Percentiles rank a stretch among this genome's conserved stretches.
phyloP scores from a whole-genome alignment of 75 land plant species.

The Cupressus sempervirens region DNA sequence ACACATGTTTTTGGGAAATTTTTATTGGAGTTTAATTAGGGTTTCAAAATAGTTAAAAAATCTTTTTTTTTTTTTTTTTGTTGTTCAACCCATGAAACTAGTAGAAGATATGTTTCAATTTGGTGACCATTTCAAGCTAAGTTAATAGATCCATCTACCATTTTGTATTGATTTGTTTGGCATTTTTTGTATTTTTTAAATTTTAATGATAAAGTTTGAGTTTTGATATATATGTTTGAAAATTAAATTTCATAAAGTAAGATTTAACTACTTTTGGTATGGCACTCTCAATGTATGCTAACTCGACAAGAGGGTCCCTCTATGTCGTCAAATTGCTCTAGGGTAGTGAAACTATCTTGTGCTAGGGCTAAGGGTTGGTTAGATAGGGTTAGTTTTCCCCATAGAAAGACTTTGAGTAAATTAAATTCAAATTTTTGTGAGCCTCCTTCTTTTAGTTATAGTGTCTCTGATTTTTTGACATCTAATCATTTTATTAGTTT shows the following conservation, averaged over 20 bases:
- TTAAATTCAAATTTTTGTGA: background rate
- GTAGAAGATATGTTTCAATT: background rate
- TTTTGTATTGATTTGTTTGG: background rate
- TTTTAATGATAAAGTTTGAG: background rate
- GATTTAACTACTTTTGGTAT: background rate
- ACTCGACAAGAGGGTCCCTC: background rate
- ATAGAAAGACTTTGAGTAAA: background rate
- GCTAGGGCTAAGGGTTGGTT: background rate
- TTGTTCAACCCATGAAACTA: background rate
- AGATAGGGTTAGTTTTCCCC: background rate
- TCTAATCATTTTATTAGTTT: background rate
- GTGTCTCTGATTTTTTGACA: background rate
- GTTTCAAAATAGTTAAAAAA: background rate
- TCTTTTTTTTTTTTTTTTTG: background rate
- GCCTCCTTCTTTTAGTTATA: background rate
- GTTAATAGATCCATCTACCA: background rate
- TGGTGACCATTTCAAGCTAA: background rate
- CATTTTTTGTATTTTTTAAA: background rate
- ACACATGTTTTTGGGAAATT: background rate
- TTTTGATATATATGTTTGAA: background rate
- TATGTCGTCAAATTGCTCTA: background rate
- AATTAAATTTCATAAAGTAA: background rate
- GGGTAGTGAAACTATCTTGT: background rate
- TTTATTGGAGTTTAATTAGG: background rate
- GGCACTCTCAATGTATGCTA: background rate